Percentiles rank a stretch among this genome's conserved stretches.
phyloP scores from a whole-genome alignment of 73 alveolate species.

The Paramecium pentaurelia region DNA sequence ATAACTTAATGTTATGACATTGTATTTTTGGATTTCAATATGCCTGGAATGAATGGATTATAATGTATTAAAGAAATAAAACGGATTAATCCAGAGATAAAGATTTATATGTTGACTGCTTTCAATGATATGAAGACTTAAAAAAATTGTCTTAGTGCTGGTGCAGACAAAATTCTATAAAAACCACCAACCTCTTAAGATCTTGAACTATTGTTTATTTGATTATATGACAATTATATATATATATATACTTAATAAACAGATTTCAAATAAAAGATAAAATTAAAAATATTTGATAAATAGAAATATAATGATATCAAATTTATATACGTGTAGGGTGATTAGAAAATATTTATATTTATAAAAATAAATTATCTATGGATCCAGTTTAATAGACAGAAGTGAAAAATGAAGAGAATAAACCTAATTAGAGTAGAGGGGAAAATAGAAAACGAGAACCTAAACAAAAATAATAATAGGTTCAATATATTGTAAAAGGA shows the following conservation, averaged over 20 bases:
- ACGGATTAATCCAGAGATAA: not conserved
- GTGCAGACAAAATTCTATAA: not conserved
- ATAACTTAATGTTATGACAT: not conserved
- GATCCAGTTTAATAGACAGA: not conserved
- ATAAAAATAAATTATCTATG: not conserved
- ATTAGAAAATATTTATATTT: not conserved
- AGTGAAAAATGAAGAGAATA: not conserved
- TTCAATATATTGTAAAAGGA: too few relatives aligned
- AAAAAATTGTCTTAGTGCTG: not conserved
- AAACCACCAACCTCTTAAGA: not conserved
- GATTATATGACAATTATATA: not conserved
- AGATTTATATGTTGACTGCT: not conserved
- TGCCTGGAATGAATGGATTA: constrained; percentile 26
- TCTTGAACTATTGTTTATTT: not conserved
- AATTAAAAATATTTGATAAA: too few relatives aligned
- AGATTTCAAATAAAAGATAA: too few relatives aligned
- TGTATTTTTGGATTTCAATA: not conserved
- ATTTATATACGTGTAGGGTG: not conserved
- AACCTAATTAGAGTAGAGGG: not conserved
- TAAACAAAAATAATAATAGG: too few relatives aligned
- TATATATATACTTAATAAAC: too few relatives aligned
- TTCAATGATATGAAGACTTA: not conserved
- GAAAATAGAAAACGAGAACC: too few relatives aligned
- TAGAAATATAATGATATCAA: not conserved
- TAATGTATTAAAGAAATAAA: not conserved